Evolutionary conservation across 2,329 filamentous ascomycete genomes (phyloP).

Genomic region (Ambrosiella xylebori): DNA sequence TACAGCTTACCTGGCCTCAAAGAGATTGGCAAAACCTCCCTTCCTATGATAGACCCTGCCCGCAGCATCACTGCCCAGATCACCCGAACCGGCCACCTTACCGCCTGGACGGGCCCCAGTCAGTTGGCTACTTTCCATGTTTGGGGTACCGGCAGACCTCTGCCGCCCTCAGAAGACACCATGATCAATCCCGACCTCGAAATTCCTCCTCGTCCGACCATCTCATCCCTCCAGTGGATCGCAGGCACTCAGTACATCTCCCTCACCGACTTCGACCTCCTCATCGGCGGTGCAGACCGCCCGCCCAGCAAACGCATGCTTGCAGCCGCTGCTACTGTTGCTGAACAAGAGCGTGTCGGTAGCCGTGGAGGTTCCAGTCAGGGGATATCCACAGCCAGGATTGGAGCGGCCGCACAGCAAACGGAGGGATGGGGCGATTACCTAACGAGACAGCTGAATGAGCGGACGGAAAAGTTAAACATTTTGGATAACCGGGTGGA

Average conservation of each 20-base stretch:
- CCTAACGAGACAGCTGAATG: slow-evolving; percentile 71
- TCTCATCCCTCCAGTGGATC: slow-evolving; percentile 93
- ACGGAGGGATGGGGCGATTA: slow-evolving; percentile 61
- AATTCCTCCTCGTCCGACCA: slow-evolving; percentile 70
- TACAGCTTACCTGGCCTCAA: slow-evolving; percentile 79
- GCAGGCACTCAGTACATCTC: slow-evolving; percentile 85
- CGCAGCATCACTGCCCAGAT: slow-evolving; percentile 55
- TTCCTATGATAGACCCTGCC: slow-evolving; percentile 56
- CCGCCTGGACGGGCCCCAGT: slow-evolving; percentile 77
- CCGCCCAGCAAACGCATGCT: slow-evolving; percentile 81
- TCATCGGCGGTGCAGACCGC: slow-evolving; percentile 77
- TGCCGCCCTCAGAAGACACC: slow-evolving; percentile 49
- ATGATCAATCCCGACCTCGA: slow-evolving; percentile 61
- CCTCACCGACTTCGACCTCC: slow-evolving; percentile 68
- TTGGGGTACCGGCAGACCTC: slow-evolving; percentile 56
- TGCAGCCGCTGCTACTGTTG: slow-evolving; percentile 43
- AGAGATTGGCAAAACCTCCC: slow-evolving; percentile 53
- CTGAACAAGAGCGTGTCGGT: neutral
- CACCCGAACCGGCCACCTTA: slow-evolving; percentile 60
- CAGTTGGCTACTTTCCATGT: slow-evolving; percentile 70
- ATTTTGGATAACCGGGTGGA: slow-evolving; percentile 76
- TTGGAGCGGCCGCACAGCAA: slow-evolving; percentile 16
- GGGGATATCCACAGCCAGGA: neutral
- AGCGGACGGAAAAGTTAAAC: slow-evolving; percentile 74
- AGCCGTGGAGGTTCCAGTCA: neutral